Evolutionary conservation across 495 filamentous ascomycete species (phyloP).

Genomic region (Annulohypoxylon nitens): DNA sequence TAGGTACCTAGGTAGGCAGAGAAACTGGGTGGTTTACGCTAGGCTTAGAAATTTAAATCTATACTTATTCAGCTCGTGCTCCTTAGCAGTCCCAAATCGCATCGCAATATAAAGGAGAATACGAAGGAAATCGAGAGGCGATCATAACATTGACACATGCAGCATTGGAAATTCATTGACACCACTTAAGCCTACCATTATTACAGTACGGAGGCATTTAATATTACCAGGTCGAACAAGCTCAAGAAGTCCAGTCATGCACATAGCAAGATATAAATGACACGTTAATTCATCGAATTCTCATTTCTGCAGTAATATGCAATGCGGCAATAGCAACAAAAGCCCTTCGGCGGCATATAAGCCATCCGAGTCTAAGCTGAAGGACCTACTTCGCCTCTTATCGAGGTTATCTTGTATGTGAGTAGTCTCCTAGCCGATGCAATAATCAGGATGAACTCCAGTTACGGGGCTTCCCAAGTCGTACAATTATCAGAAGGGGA

Average conservation of each 20-base stretch:
- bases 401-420: constrained; percentile 9
- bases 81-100: no score
- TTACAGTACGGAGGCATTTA: no score
- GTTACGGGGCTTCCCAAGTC: constrained; percentile 1
- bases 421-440: constrained; percentile 18
- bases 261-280: neutral
- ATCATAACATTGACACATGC: neutral
- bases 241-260: neutral
- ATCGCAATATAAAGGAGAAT: no score
- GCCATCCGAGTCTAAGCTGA: neutral
- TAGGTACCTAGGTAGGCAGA: no score
- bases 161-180: no score
- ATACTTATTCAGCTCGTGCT: no score
- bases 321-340: constrained; percentile 4
- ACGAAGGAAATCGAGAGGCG: neutral
- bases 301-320: constrained; percentile 4
- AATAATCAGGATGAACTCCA: neutral
- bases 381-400: neutral
- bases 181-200: no score
- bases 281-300: constrained; percentile 23
- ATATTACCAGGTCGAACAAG: neutral
- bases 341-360: constrained; percentile 8
- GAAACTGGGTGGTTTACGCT: no score
- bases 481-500: constrained; percentile 18
- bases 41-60: no score